These are phyloP conservation scores for Fomitopsis pinicola DNA, from an alignment of 1,284 basidiomycete species.

Conservation along the genomic window DNA sequence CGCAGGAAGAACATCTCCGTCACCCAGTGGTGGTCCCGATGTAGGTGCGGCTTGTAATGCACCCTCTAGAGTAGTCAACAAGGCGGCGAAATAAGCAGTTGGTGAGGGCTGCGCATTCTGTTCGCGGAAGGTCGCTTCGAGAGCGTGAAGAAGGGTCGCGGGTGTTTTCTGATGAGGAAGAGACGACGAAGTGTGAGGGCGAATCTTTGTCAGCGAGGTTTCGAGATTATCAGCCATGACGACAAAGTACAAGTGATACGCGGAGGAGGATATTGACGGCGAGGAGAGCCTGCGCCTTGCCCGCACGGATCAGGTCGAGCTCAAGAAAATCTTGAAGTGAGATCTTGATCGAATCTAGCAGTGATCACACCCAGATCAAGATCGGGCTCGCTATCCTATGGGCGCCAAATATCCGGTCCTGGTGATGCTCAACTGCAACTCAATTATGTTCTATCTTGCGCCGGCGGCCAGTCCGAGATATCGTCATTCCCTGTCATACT, in stretches of 20 bases:
- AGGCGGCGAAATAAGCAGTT: constrained; percentile 86
- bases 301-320: neutral
- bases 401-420: neutral
- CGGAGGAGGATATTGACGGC: neutral
- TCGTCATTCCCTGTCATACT: no score
- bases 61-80: constrained; percentile 78
- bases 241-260: neutral
- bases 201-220: constrained; percentile 77
- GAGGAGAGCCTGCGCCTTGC: neutral
- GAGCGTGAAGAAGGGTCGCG: constrained; percentile 82
- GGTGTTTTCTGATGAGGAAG: constrained; percentile 88
- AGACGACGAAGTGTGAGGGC: constrained; percentile 80
- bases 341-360: neutral
- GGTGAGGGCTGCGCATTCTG: constrained; percentile 67
- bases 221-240: constrained; percentile 36
- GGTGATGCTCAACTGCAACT: neutral
- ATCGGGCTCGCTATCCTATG: neutral
- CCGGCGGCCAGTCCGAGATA: no score
- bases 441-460: neutral
- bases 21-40: constrained; percentile 51
- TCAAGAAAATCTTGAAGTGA: neutral
- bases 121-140: constrained; percentile 86
- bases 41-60: constrained; percentile 56
- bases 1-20: constrained; percentile 83
- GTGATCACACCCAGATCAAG: neutral